Conservation (phyloP, 1,284 basidiomycete genomes). For the Limonomyces culmigenus region DNA sequence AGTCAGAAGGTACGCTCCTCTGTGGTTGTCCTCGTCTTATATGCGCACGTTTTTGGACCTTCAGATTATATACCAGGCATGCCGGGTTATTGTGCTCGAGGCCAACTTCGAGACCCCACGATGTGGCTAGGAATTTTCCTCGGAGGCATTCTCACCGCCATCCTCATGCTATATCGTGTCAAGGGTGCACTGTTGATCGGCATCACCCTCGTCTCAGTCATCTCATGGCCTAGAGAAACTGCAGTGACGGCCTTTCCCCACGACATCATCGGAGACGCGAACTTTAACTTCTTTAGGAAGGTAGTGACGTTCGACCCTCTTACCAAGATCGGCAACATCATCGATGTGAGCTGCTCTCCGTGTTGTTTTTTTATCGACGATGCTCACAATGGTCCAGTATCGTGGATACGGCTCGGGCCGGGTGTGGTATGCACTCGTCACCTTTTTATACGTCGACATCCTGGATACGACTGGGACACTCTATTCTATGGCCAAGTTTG, state of each 20-base stretch:
- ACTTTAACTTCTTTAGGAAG: slow-evolving; percentile 79
- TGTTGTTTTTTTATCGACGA: background rate
- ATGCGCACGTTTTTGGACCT: slow-evolving; percentile 1
- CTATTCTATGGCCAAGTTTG: slow-evolving; percentile 86
- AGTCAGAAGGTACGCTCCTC: slow-evolving; percentile 23
- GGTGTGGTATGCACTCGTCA: slow-evolving; percentile 79
- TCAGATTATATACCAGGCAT: slow-evolving; percentile 22
- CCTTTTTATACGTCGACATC: slow-evolving; percentile 83
- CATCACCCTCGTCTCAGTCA: slow-evolving; percentile 74
- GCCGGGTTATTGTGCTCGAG: slow-evolving; percentile 45
- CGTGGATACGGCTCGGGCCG: slow-evolving; percentile 35
- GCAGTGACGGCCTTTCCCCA: slow-evolving; percentile 75
- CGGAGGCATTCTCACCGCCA: slow-evolving; percentile 68
- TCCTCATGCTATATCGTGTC: slow-evolving; percentile 76
- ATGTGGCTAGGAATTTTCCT: slow-evolving; percentile 85
- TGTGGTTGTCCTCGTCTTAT: background rate
- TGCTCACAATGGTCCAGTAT: slow-evolving; percentile 1
- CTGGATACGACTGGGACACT: slow-evolving; percentile 32
- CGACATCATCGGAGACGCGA: slow-evolving; percentile 44
- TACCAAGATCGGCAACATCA: slow-evolving; percentile 37
- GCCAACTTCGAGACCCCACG: slow-evolving; percentile 57
- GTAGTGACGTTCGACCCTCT: slow-evolving; percentile 67
- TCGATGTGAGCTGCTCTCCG: slow-evolving; percentile 34
- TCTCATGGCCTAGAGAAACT: slow-evolving; percentile 77
- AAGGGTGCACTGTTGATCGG: slow-evolving; percentile 74